Evolutionary conservation across 805 yeast species (phyloP), one percentile per base, ranked within the genome.

Genomic region (Metschnikowia amazonensis): DNA sequence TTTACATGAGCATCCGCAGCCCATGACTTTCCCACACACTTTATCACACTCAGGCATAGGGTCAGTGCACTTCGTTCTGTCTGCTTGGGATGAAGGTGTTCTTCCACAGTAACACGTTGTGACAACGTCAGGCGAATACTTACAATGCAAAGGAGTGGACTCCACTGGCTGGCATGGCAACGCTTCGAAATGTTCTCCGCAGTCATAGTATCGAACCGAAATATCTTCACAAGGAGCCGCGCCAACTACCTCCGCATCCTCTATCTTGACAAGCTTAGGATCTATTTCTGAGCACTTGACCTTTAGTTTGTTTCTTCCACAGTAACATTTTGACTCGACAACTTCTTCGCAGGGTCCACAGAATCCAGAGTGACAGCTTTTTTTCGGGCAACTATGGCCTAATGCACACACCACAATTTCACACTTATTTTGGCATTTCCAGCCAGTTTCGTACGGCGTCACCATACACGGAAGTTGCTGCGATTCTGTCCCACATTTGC

Each of bases 81-180:
- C 62, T 11, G 76, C 47, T 1, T 69, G 69, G 1, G 59, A 59
- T 8, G 83, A 69, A 4, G 59, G 53, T 2, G 80, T 75, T 57
- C 84, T 81, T 1, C 96, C 96, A 70, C 97, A 89, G 30, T 84
- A 85, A 65, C 97, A 89, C 1, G 79, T 75, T 23, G 69, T 76
- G n/a, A 83, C 62, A 1, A 66, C 51, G 14, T 70, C 66, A 0
- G 96, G 95, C 4, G 86, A 70, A 36, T 71, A 67, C 10, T 84
- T 85, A 65, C 97, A 89, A 21, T 48, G 55, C 3, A 47, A 56
- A 2, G 49, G 40, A 8, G 33, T 34, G 5, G 23, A 32, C 0
- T 68, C 52, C 17, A 75, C 68, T 0, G 84, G 74, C 58, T 82
- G 88, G 50, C 94, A 84, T 37, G 60, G 34, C 1, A 58, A 42